Evolutionary conservation across 495 filamentous ascomycete species (phyloP).

Genomic region (Penicillium daleae): DNA sequence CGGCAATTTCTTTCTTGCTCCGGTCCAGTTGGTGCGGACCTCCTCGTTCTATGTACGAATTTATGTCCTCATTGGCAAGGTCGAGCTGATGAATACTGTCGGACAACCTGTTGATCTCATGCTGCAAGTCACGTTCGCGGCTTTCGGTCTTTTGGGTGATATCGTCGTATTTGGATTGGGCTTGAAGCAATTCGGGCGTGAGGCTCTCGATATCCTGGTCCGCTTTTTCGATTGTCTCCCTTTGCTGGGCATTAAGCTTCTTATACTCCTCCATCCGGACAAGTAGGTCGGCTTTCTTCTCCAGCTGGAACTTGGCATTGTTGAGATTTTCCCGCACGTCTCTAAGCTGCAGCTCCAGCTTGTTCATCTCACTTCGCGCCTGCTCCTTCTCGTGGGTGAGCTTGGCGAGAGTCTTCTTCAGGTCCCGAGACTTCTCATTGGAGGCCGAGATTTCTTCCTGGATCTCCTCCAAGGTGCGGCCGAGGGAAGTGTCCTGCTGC

Average conservation of each 20-base stretch:
- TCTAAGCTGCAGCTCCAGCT: conserved; percentile 70
- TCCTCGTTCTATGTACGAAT: conserved; percentile 75
- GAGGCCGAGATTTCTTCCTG: conserved; percentile 71
- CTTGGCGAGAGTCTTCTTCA: conserved; percentile 64
- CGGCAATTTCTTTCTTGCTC: conserved; percentile 69
- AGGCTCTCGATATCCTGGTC: conserved; percentile 73
- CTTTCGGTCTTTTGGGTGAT: conserved; percentile 69
- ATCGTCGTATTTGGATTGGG: conserved; percentile 74
- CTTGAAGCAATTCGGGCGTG: conserved; percentile 71
- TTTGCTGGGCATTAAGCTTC: conserved; percentile 66
- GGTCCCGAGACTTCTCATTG: conserved; percentile 65
- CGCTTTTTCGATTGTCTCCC: conserved; percentile 63
- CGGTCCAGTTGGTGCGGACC: conserved; percentile 71
- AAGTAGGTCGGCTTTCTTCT: conserved; percentile 71
- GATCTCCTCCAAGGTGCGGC: conserved; percentile 79
- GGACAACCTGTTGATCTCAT: conserved; percentile 69
- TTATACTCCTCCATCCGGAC: conserved; percentile 73
- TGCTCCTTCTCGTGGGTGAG: conserved; percentile 72
- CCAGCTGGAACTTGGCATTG: conserved; percentile 70
- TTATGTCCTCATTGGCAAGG: conserved; percentile 74
- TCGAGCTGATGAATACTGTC: conserved; percentile 77
- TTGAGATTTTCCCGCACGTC: conserved; percentile 71
- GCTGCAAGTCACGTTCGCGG: conserved; percentile 73
- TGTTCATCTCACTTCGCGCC: conserved; percentile 64
- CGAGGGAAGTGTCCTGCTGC: conserved; percentile 64